Base-by-base conservation (phyloP, 1,284 basidiomycete species). In the Pterulicium gracile region DNA sequence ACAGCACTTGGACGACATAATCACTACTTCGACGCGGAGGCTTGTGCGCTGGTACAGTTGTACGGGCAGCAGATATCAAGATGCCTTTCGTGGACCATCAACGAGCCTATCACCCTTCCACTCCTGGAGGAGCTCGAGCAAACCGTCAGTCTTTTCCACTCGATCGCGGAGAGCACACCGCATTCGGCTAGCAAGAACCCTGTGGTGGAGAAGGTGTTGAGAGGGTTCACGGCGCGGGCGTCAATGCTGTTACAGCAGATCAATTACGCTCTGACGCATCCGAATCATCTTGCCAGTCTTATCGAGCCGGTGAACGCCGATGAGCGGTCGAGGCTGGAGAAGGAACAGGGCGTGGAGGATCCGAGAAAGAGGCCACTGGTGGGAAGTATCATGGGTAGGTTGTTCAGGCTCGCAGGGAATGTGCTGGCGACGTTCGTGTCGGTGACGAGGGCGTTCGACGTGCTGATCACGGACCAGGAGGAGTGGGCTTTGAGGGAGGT, bases 251-350 rank as follows among this genome's bases (percentile, higher is more conserved):
- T 98, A 0, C 88, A 91, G 58, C 86, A 92, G 50, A 63, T 95
- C 48, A 91, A 91, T 58, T 92, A 93, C 55, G 87, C 90, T 0
- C 70, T 95, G 45, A 85, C 88, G 1, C 93, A 96, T 63, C 92
- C 94, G 4, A 86, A 91, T 55, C 84, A 90, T 54, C 74, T 96
- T 17, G 77, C 81, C 0, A 82, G 80, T 48, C 68, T 91, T 34
- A 70, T 95, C 50, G 88, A 93, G 50, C 83, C 88, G 2, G 69
- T 86, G n/a, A 83, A 83, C 0, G 60, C 72, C 2, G 85, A 86
- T n/a, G 90, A 94, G 52, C 72, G 80, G 34, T 59, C 64, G 0
- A 71, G 73, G 51, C 65, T 81, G 41, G 89, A 90, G 59, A 76
- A 79, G 47, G 79, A 79, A 39, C 58, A 64, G 24, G 36, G 55